Base-by-base conservation (phyloP, 2,329 filamentous ascomycete species). In the Zymoseptoria pseudotritici region DNA sequence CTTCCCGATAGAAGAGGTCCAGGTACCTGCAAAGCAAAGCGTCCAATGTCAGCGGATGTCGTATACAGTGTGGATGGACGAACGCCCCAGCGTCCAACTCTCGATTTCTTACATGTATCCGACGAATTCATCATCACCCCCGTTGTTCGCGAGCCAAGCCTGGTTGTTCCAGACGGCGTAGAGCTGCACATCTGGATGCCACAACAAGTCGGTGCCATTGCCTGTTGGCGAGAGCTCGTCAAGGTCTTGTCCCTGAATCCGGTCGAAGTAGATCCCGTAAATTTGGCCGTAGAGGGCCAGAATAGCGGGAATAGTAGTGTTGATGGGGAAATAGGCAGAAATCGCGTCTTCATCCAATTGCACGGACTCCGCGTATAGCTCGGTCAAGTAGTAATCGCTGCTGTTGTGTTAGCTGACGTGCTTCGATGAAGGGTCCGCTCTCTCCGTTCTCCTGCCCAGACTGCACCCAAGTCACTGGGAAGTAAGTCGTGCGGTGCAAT, bases 281-380 rank as follows among this genome's bases (percentile, higher is more conserved):
- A 50, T 20, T 17, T 50, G 17, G 17, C 17, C 17, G 46, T 50
- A 50, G 46, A 50, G 17, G 17, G 17, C 46, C 17, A 50, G 46
- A 20, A 50, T 20, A 20, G 17, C 17, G 46, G 46, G 17, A 17
- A 50, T 20, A n/a, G 46, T 50, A 50, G 46, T 50, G 8, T 50
- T 20, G 46, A 20, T 20, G 17, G 17, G 17, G 3, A 50, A 50
- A 20, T 50, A 50, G 17, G 17, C 46, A n/a, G 46, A 50, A 29
- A 92, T 79, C 75, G 91, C 83, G n/a, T 89, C 82, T 73, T 91
- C 87, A 63, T 92, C 92, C 67, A 92, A 91, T 66, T 84, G 81
- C 26, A 29, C 26, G 26, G 26, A 9, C 26, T 29, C 2, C 26
- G 26, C 26, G 8, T 29, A 29, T 29, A 29, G 26, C 26, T 29